Evolutionary conservation across 768 basidiomycete genomes (phyloP), one percentile per base, ranked within the genome.

Genomic region (Daedaleopsis sinensis): DNA sequence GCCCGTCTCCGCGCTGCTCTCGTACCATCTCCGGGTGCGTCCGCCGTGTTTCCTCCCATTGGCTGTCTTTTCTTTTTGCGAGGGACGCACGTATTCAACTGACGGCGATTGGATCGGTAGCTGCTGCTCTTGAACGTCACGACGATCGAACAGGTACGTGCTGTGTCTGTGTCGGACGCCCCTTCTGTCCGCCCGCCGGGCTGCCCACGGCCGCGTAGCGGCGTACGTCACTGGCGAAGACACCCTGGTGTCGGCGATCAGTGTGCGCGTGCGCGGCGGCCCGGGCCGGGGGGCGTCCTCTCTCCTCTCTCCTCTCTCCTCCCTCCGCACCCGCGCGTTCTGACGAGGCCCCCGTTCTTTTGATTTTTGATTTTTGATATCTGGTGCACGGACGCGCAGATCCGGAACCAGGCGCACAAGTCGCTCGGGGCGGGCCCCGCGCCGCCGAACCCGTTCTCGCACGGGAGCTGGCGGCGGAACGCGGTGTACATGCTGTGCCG

Each of bases 61-160:
- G 4, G 27, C 27, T 11, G 21, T 6, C 24, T n/a, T n/a, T n/a
- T n/a, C n/a, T n/a, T n/a, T n/a, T n/a, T 9, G 43, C 42, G 39
- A 23, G 54, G 21, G 6, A n/a, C 18, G 23, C 19, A 23, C 11
- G 8, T 12, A 21, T 19, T 48, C 6, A 1, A 55, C 54, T 55
- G 35, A 52, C 36, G 19, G 32, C 21, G 27, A 44, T 16, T 23
- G 21, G 58, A 64, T 58, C 57, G 43, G 38, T 72, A 93, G 89
- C 80, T 98, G 51, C 76, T 96, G 55, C 72, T 94, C 36, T 78
- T 94, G 64, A 96, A 96, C 73, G 82, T 94, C 38, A 97, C 96
- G 10, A 98, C 95, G n/a, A 94, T 98, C 63, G 96, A 98, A 77
- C 93, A 94, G 83, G 90, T 91, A 72, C 74, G 85, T 70, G 48